Percentiles rank a stretch among this genome's conserved stretches.
These are phyloP conservation scores for Suhomyces ambrosiae DNA, from an alignment of 1,139 yeast genomes.

Conservation along the genomic window DNA sequence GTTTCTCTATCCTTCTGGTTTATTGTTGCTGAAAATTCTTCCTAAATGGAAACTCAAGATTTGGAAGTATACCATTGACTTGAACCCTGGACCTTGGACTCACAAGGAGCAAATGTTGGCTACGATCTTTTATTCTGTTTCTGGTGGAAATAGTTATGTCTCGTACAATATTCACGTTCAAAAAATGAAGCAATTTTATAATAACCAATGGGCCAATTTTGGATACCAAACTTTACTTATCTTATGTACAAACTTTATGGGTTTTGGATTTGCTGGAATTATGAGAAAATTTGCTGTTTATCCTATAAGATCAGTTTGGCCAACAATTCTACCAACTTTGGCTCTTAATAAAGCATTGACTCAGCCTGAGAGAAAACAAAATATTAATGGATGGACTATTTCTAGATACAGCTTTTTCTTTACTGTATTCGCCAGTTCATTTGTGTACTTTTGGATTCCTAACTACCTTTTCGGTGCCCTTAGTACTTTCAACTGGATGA, in stretches of 20 bases:
- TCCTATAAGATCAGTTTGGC: constrained; percentile 22
- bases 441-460: constrained; percentile 40
- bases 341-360: constrained; percentile 24
- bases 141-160: constrained; percentile 14
- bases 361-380: constrained; percentile 16
- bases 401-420: constrained; percentile 36
- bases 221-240: constrained; percentile 20
- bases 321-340: constrained; percentile 20
- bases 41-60: constrained; percentile 25
- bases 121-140: constrained; percentile 23
- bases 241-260: constrained; percentile 23
- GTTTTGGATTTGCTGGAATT: constrained; percentile 26
- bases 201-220: constrained; percentile 19
- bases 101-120: constrained; percentile 27
- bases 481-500: constrained; percentile 40
- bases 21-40: constrained; percentile 21
- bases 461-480: constrained; percentile 35
- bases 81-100: constrained; percentile 29
- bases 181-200: constrained; percentile 18
- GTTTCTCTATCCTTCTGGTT: constrained; percentile 60
- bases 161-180: constrained; percentile 22
- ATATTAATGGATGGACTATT: constrained; percentile 36
- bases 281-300: constrained; percentile 22
- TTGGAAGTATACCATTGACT: constrained; percentile 19
- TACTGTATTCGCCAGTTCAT: constrained; percentile 24